Conservation (phyloP, 2,329 filamentous ascomycete species). For the Neonectria coccinea region DNA sequence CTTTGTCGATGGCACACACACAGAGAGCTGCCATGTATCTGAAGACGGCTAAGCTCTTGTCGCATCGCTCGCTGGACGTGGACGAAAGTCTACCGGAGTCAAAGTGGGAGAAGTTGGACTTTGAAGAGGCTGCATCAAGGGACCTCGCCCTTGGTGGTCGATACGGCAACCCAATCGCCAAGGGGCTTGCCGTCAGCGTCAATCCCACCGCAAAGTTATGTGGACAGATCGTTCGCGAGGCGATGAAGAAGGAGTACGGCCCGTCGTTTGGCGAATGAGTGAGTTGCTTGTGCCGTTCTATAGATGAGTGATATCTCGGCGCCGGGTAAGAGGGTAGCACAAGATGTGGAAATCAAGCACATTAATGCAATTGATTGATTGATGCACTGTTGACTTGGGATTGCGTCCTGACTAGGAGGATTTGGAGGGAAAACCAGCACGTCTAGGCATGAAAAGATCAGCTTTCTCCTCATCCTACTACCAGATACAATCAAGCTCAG, state of each 20-base stretch:
- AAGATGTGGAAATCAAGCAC: slow-evolving; percentile 1
- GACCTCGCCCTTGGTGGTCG: slow-evolving; percentile 74
- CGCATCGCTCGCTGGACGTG: slow-evolving; percentile 53
- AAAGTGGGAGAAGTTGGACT: slow-evolving; percentile 64
- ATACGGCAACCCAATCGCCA: slow-evolving; percentile 74
- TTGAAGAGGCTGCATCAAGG: slow-evolving; percentile 71
- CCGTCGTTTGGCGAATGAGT: slow-evolving; percentile 57
- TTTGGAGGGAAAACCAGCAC: slow-evolving; percentile 46
- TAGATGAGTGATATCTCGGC: slow-evolving; percentile 22
- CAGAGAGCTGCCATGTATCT: slow-evolving; percentile 76
- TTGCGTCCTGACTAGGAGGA: slow-evolving; percentile 30
- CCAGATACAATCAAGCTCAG: background rate
- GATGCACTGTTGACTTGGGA: background rate
- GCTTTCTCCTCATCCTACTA: background rate
- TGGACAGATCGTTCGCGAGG: slow-evolving; percentile 75
- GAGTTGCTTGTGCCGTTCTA: slow-evolving; percentile 24
- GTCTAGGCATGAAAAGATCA: slow-evolving; percentile 40
- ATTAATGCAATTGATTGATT: background rate
- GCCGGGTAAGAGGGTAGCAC: background rate
- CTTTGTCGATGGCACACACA: slow-evolving; percentile 77
- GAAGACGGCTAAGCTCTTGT: slow-evolving; percentile 65
- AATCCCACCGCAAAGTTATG: slow-evolving; percentile 78
- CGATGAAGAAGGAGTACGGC: slow-evolving; percentile 76
- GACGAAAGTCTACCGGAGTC: slow-evolving; percentile 57
- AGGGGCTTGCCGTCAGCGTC: slow-evolving; percentile 71